phyloP scores from a whole-genome alignment of 768 basidiomycete species.

The Lactifluus hygrophoroides region DNA sequence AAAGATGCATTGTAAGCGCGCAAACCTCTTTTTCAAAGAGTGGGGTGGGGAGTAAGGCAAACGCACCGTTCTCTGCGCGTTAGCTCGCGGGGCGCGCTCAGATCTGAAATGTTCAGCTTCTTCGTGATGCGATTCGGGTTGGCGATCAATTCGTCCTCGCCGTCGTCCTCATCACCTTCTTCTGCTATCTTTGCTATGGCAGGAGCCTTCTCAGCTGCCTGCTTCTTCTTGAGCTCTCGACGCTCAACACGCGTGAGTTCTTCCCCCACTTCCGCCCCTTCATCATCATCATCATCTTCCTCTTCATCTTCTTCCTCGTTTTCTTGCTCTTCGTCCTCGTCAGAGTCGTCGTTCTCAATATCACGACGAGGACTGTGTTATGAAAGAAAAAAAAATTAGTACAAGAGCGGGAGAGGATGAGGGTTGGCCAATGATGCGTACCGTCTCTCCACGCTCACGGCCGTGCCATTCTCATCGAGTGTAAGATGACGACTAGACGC shows the following conservation, averaged over 20 bases:
- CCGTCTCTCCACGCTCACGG: slow-evolving; percentile 22
- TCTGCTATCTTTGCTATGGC: slow-evolving; percentile 30
- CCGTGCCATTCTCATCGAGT: slow-evolving; percentile 26
- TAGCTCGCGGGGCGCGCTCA: slow-evolving; percentile 54
- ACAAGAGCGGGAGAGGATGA: not conserved
- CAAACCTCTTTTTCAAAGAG: not conserved
- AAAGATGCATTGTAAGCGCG: not conserved
- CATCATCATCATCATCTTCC: slow-evolving; percentile 33
- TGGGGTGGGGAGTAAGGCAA: not conserved
- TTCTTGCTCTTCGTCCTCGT: slow-evolving; percentile 33
- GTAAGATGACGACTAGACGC: slow-evolving; percentile 19
- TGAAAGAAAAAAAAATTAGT: not conserved
- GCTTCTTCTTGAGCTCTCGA: slow-evolving; percentile 78
- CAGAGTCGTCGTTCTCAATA: slow-evolving; percentile 24
- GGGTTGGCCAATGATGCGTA: not conserved
- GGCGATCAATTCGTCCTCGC: slow-evolving; percentile 60
- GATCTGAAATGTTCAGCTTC: slow-evolving; percentile 68
- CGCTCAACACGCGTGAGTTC: slow-evolving; percentile 68
- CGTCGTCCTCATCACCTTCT: slow-evolving; percentile 39
- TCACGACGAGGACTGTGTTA: slow-evolving; percentile 6
- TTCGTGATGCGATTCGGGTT: slow-evolving; percentile 72
- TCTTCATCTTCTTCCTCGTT: slow-evolving; percentile 40
- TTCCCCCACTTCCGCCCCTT: slow-evolving; percentile 28
- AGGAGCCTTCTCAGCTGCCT: slow-evolving; percentile 31
- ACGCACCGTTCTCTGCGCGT: slow-evolving; percentile 57